Evolutionary conservation across 805 yeast genomes (phyloP).

Genomic region (Candida endomychidarum): DNA sequence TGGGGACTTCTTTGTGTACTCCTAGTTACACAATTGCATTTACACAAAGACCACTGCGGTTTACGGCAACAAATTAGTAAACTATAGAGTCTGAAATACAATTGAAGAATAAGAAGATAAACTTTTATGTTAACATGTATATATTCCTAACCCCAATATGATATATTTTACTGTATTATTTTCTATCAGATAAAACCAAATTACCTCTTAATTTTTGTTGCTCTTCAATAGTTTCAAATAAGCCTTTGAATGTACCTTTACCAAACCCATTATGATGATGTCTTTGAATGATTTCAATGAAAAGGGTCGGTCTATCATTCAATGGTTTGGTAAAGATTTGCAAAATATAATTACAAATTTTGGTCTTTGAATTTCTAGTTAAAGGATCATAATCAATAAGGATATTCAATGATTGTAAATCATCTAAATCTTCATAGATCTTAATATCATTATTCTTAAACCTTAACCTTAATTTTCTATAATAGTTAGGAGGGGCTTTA

Average conservation of each 20-base stretch:
- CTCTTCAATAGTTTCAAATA: slow-evolving; percentile 77
- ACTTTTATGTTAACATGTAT: too few species aligned
- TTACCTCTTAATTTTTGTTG: slow-evolving; percentile 76
- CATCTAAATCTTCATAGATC: slow-evolving; percentile 53
- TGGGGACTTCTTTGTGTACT: too few species aligned
- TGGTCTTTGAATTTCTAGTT: slow-evolving; percentile 23
- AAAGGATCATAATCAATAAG: slow-evolving; percentile 75
- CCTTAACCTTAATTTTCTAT: slow-evolving; percentile 47
- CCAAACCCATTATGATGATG: slow-evolving; percentile 83
- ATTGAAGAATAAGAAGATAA: too few species aligned
- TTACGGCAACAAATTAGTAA: too few species aligned
- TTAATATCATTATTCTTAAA: slow-evolving; percentile 43
- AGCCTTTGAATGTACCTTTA: slow-evolving; percentile 81
- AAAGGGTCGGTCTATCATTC: slow-evolving; percentile 77
- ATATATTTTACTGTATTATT: neutral
- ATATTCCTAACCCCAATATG: slow-evolving; percentile 6
- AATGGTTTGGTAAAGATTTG: slow-evolving; percentile 80
- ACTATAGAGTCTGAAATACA: too few species aligned
- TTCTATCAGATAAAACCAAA: slow-evolving; percentile 21
- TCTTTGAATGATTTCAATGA: slow-evolving; percentile 79
- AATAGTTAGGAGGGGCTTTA: slow-evolving; percentile 56
- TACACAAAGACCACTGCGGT: too few species aligned
- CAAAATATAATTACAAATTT: slow-evolving; percentile 60
- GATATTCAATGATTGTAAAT: slow-evolving; percentile 52
- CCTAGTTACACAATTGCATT: too few species aligned